phyloP scores from a whole-genome alignment of 495 filamentous ascomycete species.

The Xylaria scruposa region DNA sequence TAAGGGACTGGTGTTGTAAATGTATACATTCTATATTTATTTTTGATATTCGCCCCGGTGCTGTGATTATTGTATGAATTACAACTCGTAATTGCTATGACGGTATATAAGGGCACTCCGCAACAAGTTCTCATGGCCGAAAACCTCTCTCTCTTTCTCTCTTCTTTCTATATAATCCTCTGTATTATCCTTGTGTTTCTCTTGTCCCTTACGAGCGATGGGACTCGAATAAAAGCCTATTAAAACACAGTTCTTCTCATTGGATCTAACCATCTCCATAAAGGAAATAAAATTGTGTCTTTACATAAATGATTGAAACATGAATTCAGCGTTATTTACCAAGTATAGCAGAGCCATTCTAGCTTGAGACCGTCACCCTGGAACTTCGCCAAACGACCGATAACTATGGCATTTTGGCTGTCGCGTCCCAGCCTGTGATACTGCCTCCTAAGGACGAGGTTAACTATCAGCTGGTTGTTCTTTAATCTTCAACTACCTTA shows the following conservation, averaged over 20 bases:
- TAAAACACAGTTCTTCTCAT: neutral
- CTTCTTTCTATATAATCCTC: neutral
- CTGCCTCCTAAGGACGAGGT: neutral
- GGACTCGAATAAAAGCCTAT: neutral
- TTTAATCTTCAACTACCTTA: too few species aligned
- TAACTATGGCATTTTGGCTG: neutral
- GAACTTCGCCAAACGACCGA: neutral
- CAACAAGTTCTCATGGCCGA: too few species aligned
- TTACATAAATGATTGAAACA: neutral
- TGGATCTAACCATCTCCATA: neutral
- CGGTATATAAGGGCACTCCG: too few species aligned
- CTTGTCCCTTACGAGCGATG: neutral
- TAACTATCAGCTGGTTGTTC: neutral
- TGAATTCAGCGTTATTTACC: neutral
- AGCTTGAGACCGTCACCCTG: neutral
- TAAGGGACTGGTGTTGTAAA: too few species aligned
- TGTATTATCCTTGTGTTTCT: neutral
- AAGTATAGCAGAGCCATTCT: neutral
- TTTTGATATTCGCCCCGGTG: too few species aligned
- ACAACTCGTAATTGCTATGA: too few species aligned
- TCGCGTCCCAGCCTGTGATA: too few species aligned
- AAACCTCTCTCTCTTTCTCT: too few species aligned
- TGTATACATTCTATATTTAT: too few species aligned
- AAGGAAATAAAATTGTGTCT: neutral
- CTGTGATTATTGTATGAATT: too few species aligned